Evolutionary conservation across 2,329 filamentous ascomycete species (phyloP), one percentile per base, ranked within the genome.

Genomic region (Nemania bipapillata): DNA sequence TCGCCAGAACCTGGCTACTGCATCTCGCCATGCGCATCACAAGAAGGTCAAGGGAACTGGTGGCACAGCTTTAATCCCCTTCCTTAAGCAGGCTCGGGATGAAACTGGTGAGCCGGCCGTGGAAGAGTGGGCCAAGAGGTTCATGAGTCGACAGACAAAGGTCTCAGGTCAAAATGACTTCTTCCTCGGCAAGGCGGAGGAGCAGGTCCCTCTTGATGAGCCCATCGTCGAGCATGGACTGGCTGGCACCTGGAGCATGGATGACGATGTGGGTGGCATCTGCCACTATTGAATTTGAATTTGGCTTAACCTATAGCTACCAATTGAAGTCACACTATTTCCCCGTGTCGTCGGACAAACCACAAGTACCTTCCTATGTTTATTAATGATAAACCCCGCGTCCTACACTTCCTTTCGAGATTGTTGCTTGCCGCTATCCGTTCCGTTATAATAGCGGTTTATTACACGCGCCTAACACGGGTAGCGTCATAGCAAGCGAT

Each of bases 51-150:
- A 92, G 52, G 96, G 96, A 1, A 99, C 96, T 0, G 96, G 96
- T 15, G 96, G 96, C 17, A 98, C 96, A 0, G 92, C 94, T 0
- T 83, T 99, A 65, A 97, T 99, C 64, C 93, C 95, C 0, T 99
- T 99, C 81, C 84, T 99, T 69, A 97, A 98, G 81, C 96, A 99
- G 81, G 96, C 96, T 4, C 87, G 96, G 30, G 94, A 99, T 76
- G 96, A 99, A 84, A 99, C 96, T 0, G 92, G 93, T 17, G 95
- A 98, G 80, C 93, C 94, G 1, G 93, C 94, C 0, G 90, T 98
- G 42, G 86, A 88, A 74, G 82, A 84, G 59, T 91, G 89, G 89
- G 85, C 87, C 0, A 83, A 79, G 71, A 80, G 82, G 20, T 88
- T 89, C 74, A 87, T 89, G 85, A 86, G 82, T 74, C 81, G 85